A percentile compares a stretch with the other conserved stretches of the same genome.
phyloP scores from a whole-genome alignment of 768 basidiomycete genomes.

The Tricholoma matsutake region DNA sequence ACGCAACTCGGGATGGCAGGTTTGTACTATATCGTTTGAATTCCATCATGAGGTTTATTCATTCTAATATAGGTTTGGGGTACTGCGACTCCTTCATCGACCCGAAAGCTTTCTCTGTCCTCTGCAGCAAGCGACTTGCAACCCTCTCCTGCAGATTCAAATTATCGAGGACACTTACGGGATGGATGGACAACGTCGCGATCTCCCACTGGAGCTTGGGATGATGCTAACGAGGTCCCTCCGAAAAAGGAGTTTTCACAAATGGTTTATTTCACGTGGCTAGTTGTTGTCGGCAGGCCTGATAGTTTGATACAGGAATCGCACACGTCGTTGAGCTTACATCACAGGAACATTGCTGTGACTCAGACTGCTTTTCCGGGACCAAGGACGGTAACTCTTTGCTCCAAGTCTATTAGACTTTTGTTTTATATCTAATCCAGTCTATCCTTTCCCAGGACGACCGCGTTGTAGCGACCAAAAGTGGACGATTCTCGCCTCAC shows the following conservation, averaged over 20 bases:
- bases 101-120: constrained; percentile 60
- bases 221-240: constrained; percentile 47
- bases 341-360: constrained; percentile 41
- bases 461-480: constrained; percentile 41
- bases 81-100: constrained; percentile 40
- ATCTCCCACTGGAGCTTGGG: constrained; percentile 57
- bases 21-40: constrained; percentile 24
- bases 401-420: constrained; percentile 4
- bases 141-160: constrained; percentile 41
- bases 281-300: constrained; percentile 9
- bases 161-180: constrained; percentile 43
- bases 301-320: constrained; percentile 36
- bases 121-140: constrained; percentile 55
- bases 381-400: constrained; percentile 37
- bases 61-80: constrained; percentile 55
- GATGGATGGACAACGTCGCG: constrained; percentile 53
- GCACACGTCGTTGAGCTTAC: constrained; percentile 39
- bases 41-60: constrained; percentile 2
- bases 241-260: constrained; percentile 49
- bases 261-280: constrained; percentile 31
- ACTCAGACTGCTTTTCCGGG: constrained; percentile 38
- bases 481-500: constrained; percentile 52
- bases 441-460: constrained; percentile 39
- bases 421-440: constrained; percentile 10
- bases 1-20: constrained; percentile 69